Evolutionary conservation across 2,329 filamentous ascomycete genomes (phyloP), one percentile per base, ranked within the genome.

Genomic region (Colletotrichum camelliae): DNA sequence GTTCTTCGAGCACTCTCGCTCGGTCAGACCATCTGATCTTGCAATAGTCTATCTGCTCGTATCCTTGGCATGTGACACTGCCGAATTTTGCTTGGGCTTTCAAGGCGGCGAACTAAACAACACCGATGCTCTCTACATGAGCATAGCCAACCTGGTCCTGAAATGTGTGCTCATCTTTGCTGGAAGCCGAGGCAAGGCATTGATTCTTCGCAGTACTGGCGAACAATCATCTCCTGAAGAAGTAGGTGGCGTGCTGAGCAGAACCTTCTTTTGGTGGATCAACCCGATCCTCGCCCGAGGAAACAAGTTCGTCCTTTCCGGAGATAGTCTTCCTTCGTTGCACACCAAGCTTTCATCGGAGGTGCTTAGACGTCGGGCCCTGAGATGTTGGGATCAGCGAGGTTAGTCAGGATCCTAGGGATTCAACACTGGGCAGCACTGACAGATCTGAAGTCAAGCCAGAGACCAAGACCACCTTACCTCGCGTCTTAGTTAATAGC

Each of bases 211-310:
- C 3, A 31, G n/a, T 13, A 29, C 29, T 5, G 33, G 21, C 18
- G 29, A 10, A 4, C 55, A 62, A 29, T 16, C 3, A 2, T 31
- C 55, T 8, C 72, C 72, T 6, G 72, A 75, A 48, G 16, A 75
- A 27, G 5, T 48, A 16, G 39, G 27, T 18, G 31, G 24, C n/a
- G 31, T 72, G 5, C 9, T 75, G 4, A 48, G 33, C 31, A 52
- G 37, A 10, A 55, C 27, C 1, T 72, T 75, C 24, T 67, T 75
- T 5, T 72, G 72, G 57, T 75, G 72, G 69, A 75, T 72, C 31
- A 75, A 75, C 16, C 15, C 72, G 10, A 72, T 72, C 10, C 15
- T 75, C 4, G 52, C 18, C 5, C 18, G 5, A 2, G 72, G 69
- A 24, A 55, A 72, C 61, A 31, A 18, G 4, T 31, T 21, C 12